Base-by-base conservation (phyloP, 371 early-diverging fungal genomes). In the Mucor irregularis region DNA sequence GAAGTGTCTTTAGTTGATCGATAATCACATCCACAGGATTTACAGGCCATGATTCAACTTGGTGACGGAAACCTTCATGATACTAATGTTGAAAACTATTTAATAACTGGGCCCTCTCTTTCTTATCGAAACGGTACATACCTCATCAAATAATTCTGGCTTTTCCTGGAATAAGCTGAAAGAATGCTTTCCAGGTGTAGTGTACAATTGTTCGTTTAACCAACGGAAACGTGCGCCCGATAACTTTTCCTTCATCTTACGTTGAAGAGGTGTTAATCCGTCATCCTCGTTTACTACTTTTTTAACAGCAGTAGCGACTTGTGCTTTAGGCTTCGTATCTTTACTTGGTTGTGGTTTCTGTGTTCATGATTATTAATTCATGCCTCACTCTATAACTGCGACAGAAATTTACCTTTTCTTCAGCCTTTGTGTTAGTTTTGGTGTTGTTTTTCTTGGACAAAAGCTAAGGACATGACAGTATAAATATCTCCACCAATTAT, bases 141-240 rank as follows among this genome's bases (percentile, higher is more conserved):
- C 90, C 70, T 94, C 91, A 26, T 91, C 90, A 77, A 98, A 98
- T 28, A 93, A 69, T 50, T 89, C 86, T 0, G 97, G 96, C 48
- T 93, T 85, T 44, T 88, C 77, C 61, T 85, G 83, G 64, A 97
- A 93, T 37, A 95, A 68, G 10, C 78, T 59, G 53, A 86, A 89
- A 1, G 96, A 88, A 10, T 87, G 80, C 16, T 82, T 69, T 30
- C 95, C 90, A 0, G 82, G 75, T 6, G 88, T 88, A 5, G 97
- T 97, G 72, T 98, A 98, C 7, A 98, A 84, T 43, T 89, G 75
- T 71, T 98, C 99, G 70, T 98, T 98, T 59, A 98, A 75, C 90
- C 90, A 93, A 8, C 98, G 88, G 76, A 98, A 97, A 50, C 92
- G 83, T 11, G 93, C 90, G 11, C 93, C 95, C 2, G 86, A 87